Base-by-base conservation (phyloP, 129 eudicot genomes). In the Escallonia herrerae region DNA sequence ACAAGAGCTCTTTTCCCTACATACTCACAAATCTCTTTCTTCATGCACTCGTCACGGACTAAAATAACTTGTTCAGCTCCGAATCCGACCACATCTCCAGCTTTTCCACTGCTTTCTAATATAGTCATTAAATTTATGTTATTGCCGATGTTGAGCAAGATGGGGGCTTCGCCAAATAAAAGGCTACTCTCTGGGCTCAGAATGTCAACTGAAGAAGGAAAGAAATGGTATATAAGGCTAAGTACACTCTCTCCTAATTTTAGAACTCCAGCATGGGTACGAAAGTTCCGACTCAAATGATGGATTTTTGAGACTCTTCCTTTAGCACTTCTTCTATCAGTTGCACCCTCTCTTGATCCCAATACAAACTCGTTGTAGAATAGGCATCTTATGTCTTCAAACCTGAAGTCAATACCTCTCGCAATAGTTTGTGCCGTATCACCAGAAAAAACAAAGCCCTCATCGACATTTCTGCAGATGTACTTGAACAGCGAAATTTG, bases 21-120 rank as follows among this genome's bases (percentile, higher is more conserved):
- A 54, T 60, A 79, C 37, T 48, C 66, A 15, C 64, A 72, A 22
- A 90, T 80, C 40, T 90, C 91, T 33, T 67, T 47, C 62, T 73
- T 82, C 0, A 76, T 82, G 47, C 42, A 59, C 64, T 86, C 97
- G 77, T 90, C 97, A 41, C 91, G 82, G 4, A 90, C 97, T 59
- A 90, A 63, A 51, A 90, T 90, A 15, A 90, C 97, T 62, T 90
- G 97, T 65, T 90, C 95, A 7, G 97, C 97, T 52, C 95, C 97
- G 62, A 90, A 90, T 5, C 97, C 95, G 12, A 82, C 82, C 33
- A 85, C 77, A 61, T 84, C 79, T 4, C 60, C 68, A 5, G 77
- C 75, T 63, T 65, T 75, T 60, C 59, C 83, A 10, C 47, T 69
- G 64, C 67, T 76, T 13, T 81, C 89, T 60, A 90, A 84, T 46